Base-by-base conservation (phyloP, 768 basidiomycete genomes). In the Leccinellum luteum region DNA sequence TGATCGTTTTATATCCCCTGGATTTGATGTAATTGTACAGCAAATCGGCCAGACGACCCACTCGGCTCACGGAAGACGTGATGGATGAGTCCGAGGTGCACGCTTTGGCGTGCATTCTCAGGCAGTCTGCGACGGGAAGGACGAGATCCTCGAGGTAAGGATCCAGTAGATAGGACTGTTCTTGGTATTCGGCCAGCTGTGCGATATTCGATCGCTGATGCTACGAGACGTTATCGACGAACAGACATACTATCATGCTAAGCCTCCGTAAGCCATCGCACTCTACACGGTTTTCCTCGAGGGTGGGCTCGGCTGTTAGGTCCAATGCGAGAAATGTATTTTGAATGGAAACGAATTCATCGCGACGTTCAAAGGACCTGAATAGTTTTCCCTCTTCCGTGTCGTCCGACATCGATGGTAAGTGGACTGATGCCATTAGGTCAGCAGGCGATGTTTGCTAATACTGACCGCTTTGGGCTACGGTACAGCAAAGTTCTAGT, bases 151-250 rank as follows among this genome's bases (percentile, higher is more conserved):
- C 91, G 19, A 99, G 80, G 63, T 81, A 87, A 35, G 96, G 94
- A 70, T 99, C 97, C 13, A 98, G 79, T 3, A 99, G 81, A 70
- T 94, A 92, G 3, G 94, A 80, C 63, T 96, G 92, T 60, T 98
- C 95, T 70, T 96, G 94, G 67, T 96, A 98, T 68, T 87, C 84
- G 68, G 84, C 83, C 28, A 98, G 81, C 96, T 98, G 54, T 17
- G 60, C 51, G 25, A 56, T 6, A 57, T 45, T 48, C 15, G 27
- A 59, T 52, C 19, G 30, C 57, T 48, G 48, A 38, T 1, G 10
- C 32, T 48, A 54, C 30, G 34, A 56, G 30, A 58, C 13, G 30
- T 45, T 19, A 52, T 60, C 45, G 28, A 56, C 8, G 35, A 41
- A n/a, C 2, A 49, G 17, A 76, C 85, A 66, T 70, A 89, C 87